These are phyloP conservation scores for Middelhovenomyces tepae DNA, from an alignment of 805 yeast genomes.

Conservation along the genomic window DNA sequence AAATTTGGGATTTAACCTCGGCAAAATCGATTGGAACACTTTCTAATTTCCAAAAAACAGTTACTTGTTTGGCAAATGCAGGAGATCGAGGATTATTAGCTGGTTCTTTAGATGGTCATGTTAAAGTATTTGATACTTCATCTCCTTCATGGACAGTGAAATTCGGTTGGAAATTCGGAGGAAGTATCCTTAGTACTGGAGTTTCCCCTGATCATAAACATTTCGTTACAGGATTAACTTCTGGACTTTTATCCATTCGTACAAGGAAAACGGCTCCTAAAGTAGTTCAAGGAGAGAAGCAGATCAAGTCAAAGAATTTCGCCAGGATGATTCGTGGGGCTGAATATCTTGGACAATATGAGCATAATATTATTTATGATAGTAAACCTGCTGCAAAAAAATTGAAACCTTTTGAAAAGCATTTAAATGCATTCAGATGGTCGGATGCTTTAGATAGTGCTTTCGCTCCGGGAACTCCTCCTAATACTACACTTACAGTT, in stretches of 20 bases:
- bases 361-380: slow-evolving; percentile 52
- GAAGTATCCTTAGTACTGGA: slow-evolving; percentile 83
- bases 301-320: slow-evolving; percentile 45
- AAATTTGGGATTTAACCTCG: slow-evolving; percentile 86
- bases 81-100: slow-evolving; percentile 77
- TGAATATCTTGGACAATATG: slow-evolving; percentile 85
- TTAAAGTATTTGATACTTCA: slow-evolving; percentile 79
- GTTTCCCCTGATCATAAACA: slow-evolving; percentile 84
- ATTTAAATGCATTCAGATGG: slow-evolving; percentile 85
- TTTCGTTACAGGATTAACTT: slow-evolving; percentile 82
- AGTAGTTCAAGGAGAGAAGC: slow-evolving; percentile 40
- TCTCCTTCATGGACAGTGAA: slow-evolving; percentile 67
- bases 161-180: slow-evolving; percentile 96
- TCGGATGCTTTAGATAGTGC: slow-evolving; percentile 86
- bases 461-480: slow-evolving; percentile 65
- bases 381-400: slow-evolving; percentile 53
- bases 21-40: slow-evolving; percentile 63
- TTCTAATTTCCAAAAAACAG: slow-evolving; percentile 87
- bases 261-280: slow-evolving; percentile 67
- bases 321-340: slow-evolving; percentile 83
- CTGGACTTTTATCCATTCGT: slow-evolving; percentile 82
- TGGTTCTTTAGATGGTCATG: slow-evolving; percentile 96
- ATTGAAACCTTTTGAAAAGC: slow-evolving; percentile 72
- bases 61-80: slow-evolving; percentile 70
- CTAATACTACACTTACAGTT: slow-evolving; percentile 74